Evolutionary conservation across 768 basidiomycete species (phyloP).

Genomic region (Amylocystis lapponica): DNA sequence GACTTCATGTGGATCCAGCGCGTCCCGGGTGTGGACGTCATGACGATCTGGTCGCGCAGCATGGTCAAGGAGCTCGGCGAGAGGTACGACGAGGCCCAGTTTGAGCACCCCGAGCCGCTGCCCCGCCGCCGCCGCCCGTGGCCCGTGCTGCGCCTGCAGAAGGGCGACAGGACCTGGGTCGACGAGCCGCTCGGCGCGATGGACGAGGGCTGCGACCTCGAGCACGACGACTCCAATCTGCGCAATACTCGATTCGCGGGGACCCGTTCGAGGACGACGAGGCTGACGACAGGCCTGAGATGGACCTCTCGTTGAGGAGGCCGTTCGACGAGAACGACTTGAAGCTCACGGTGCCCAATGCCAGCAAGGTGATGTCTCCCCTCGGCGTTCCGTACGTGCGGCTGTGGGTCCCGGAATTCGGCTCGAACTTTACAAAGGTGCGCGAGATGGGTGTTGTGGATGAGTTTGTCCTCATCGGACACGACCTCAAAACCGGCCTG

Average conservation of each 20-base stretch:
- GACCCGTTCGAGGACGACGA: not conserved
- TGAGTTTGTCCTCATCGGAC: not conserved
- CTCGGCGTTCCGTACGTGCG: not conserved
- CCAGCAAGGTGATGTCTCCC: not conserved
- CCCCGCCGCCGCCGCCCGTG: slow-evolving; percentile 20
- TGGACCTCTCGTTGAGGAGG: not conserved
- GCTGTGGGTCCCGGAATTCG: not conserved
- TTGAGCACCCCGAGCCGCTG: slow-evolving; percentile 9
- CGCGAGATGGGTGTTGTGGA: not conserved
- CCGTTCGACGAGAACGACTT: not conserved
- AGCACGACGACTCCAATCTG: slow-evolving; percentile 5
- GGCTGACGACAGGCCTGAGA: not conserved
- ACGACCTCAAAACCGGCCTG: no score
- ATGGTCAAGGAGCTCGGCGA: slow-evolving; percentile 29
- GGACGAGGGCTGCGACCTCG: slow-evolving; percentile 16
- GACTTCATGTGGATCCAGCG: slow-evolving; percentile 10
- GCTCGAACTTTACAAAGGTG: not conserved
- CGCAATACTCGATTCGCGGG: not conserved
- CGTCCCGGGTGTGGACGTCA: slow-evolving; percentile 14
- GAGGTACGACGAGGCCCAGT: slow-evolving; percentile 13
- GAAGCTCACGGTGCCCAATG: not conserved
- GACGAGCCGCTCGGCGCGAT: slow-evolving; percentile 5
- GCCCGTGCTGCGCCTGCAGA: slow-evolving; percentile 16
- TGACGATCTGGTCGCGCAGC: slow-evolving; percentile 29
- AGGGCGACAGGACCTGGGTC: not conserved